Base-by-base conservation (phyloP, 169 alveolate species). In the Plasmodium relictum region DNA sequence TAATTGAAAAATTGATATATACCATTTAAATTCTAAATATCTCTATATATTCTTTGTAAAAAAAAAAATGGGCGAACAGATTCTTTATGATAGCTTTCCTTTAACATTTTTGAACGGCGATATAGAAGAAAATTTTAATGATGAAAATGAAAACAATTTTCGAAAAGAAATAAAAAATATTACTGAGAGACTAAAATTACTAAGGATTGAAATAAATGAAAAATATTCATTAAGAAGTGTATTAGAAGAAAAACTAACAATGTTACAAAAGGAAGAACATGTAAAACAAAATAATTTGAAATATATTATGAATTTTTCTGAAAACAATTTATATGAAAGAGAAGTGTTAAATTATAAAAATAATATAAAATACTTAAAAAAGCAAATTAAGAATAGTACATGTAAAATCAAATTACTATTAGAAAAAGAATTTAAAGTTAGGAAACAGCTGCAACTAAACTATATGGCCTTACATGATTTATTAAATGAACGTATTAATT, bases 401-500 rank as follows among this genome's bases (percentile, higher is more conserved):
- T 68, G 91, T 62, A 83, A 83, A 58, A 83, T 83, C 0, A 83
- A 83, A 45, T 31, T 83, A 24, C 61, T 83, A 31, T 41, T 83
- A 16, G 91, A 83, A 50, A 83, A 83, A 18, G 91, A 83, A 56
- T 83, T 83, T 50, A 83, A 83, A 45, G 91, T 83, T 20, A 50
- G 91, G 41, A 83, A 83, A 42, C 69, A 83, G 22, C 48, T 83
- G 14, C 91, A 83, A 20, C 10, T 69, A 45, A 10, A 54, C 9
- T 83, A 83, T 16, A 83, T 83, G 91, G n/a, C 9, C 8, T 61
- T 83, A 54, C 31, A 83, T 44, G 91, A 83, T 62, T 16, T 83
- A 42, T 62, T 83, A 44, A 83, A 66, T 45, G 73, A 68, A 18
- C 69, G 91, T n/a, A 62, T 68, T 83, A 72, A 71, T 12, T 61